Base-by-base conservation (phyloP, 75 land plant species). In the Cryptomeria japonica region DNA sequence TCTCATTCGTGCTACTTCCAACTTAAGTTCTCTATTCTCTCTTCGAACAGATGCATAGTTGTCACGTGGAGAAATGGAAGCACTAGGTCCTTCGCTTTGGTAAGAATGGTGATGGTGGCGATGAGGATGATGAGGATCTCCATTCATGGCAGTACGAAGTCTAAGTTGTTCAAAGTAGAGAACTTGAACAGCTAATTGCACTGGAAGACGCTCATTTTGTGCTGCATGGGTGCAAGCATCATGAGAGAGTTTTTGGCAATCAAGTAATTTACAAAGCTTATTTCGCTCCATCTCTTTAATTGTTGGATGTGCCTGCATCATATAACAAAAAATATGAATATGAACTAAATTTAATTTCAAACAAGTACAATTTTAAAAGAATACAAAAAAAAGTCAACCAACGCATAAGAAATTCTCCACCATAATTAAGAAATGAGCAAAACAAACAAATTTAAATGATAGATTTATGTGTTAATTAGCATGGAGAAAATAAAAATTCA, bases 201-300 rank as follows among this genome's bases (percentile, higher is more conserved):
- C 97, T 0, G 99, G 99, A 9, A 97, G 87, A 18, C 99, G 91
- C 72, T 97, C 99, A 82, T 97, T 97, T 85, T 97, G 99, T 18
- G 99, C 99, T 34, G 99, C 99, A 83, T 97, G 99, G 82, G 94
- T 93, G 89, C 98, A 97, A 1, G 98, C 99, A 68, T 97, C 99
- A 88, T 94, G 99, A 14, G 99, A 95, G 14, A 96, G 90, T 55
- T 97, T 97, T 77, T 95, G 99, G 85, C 94, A 94, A 85, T 97
- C 99, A 15, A 97, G 93, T 70, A 94, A 90, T 87, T 96, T 96
- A 93, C 99, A 96, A 0, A 97, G 94, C 8, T 95, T 89, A 87
- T 93, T 94, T 0, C 98, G 92, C 39, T 97, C 99, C 9, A 92
- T 76, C 49, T 97, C 99, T 87, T 93, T 93, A 58, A 96, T 91